Percentiles rank a stretch among this genome's conserved stretches.
phyloP scores from a whole-genome alignment of 75 land plant genomes.

The Selaginella moellendorffii region DNA sequence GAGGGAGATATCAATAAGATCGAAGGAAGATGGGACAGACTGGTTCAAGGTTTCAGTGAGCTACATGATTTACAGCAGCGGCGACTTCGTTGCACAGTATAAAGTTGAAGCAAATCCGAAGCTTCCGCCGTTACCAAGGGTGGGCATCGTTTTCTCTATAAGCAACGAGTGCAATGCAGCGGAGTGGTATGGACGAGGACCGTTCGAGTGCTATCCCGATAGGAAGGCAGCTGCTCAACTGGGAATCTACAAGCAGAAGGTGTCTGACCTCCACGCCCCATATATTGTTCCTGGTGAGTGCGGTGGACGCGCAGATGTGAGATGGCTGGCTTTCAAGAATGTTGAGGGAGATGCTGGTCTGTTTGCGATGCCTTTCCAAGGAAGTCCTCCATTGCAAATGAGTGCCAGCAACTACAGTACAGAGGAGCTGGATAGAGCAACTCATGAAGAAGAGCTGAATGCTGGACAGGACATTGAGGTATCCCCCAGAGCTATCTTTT shows the following conservation, averaged over 20 bases:
- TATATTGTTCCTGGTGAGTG: constrained; percentile 90
- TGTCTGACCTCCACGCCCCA: constrained; percentile 72
- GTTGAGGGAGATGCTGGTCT: constrained; percentile 36
- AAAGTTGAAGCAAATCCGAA: constrained; percentile 38
- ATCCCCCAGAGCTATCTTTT: neutral
- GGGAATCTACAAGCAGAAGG: constrained; percentile 46
- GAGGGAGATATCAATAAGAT: neutral
- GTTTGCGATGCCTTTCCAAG: constrained; percentile 46
- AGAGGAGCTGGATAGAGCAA: constrained; percentile 68
- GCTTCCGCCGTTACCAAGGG: constrained; percentile 89
- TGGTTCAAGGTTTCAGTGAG: neutral
- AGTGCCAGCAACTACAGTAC: constrained; percentile 73
- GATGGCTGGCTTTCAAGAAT: constrained; percentile 70
- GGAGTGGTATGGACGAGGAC: constrained; percentile 81
- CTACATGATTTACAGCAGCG: constrained; percentile 46
- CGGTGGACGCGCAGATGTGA: constrained; percentile 82
- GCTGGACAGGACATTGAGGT: constrained; percentile 70
- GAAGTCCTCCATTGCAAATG: constrained; percentile 80
- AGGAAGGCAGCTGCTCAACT: constrained; percentile 80
- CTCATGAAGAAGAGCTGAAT: constrained; percentile 63
- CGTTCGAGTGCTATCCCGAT: constrained; percentile 98
- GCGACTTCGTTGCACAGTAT: constrained; percentile 52
- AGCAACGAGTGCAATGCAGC: constrained; percentile 34
- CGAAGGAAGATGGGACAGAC: neutral
- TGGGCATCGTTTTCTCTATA: constrained; percentile 56